Evolutionary conservation across 2,329 filamentous ascomycete genomes (phyloP), one percentile per base, ranked within the genome.

Genomic region (Colletotrichum falcatum): DNA sequence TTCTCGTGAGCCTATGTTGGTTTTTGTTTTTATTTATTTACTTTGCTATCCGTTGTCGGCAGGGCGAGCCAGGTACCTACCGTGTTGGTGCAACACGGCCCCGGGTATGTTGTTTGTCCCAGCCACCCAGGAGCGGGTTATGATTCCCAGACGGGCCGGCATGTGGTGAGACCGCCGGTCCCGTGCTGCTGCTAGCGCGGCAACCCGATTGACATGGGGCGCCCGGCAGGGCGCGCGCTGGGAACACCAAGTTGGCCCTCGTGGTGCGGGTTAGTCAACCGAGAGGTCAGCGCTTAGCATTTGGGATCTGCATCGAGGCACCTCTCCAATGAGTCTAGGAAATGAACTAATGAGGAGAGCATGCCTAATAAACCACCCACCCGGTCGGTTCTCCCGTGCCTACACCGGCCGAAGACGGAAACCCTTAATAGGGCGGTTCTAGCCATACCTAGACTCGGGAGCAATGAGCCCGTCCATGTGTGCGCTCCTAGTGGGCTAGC

Each of bases 201-300:
- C 30, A 26, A 42, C 37, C 28, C 33, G 12, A 28, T 46, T 51
- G 64, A 59, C 67, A 59, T 67, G 67, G 58, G 67, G 67, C 64
- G 63, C 20, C 12, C 46, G 20, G 67, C 44, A 70, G 67, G 67
- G 67, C 67, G 64, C 51, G 18, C 56, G 58, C 51, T 7, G n/a
- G n/a, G 18, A 46, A 23, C 20, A 46, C 51, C 51, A 35, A 11
- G 33, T 26, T 26, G 33, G n/a, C n/a, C 5, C 23, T 20, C 23
- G 30, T n/a, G 56, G 37, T 58, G 67, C 37, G 67, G 35, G 23
- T 51, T 23, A 61, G 67, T 62, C 64, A 54, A 62, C 9, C 8
- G 7, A 35, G 58, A 39, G 18, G n/a, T 39, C 42, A 46, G 56
- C 56, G 42, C 51, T 62, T 53, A 6, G 44, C 26, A 2, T 53